Evolutionary conservation across 202 grass and related monocot species (phyloP).

Genomic region (Schoenoplectus triqueter): DNA sequence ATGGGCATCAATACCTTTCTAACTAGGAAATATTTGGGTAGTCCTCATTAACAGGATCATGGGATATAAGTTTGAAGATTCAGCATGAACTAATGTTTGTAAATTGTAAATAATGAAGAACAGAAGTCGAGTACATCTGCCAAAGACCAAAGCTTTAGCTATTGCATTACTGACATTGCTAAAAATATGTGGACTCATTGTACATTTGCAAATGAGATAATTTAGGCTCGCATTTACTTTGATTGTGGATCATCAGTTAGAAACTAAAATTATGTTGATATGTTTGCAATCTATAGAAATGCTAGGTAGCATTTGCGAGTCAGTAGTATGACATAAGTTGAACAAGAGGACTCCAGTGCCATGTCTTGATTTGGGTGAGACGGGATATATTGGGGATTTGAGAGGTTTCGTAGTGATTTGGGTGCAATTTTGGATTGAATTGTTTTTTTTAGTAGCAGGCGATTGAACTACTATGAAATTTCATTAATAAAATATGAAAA

Average conservation of each 20-base stretch:
- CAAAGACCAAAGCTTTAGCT: background rate
- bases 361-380: background rate
- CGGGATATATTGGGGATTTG: background rate
- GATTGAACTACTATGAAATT: too few species aligned
- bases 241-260: background rate
- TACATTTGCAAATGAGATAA: background rate
- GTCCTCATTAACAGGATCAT: too few species aligned
- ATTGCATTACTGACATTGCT: too few species aligned
- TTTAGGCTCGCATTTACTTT: background rate
- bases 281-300: background rate
- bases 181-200: background rate
- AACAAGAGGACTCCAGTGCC: background rate
- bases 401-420: background rate
- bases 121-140: background rate
- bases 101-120: too few species aligned
- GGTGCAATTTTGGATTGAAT: too few species aligned
- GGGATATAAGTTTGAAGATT: too few species aligned
- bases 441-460: too few species aligned
- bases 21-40: too few species aligned
- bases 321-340: background rate
- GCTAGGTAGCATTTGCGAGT: background rate
- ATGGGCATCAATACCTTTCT: too few species aligned
- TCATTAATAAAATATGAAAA: too few species aligned
- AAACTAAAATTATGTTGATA: slow-evolving; percentile 11
- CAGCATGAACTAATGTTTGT: too few species aligned